These are phyloP conservation scores for Tephrocybe sp. DNA, from an alignment of 768 basidiomycete species.

Conservation along the genomic window DNA sequence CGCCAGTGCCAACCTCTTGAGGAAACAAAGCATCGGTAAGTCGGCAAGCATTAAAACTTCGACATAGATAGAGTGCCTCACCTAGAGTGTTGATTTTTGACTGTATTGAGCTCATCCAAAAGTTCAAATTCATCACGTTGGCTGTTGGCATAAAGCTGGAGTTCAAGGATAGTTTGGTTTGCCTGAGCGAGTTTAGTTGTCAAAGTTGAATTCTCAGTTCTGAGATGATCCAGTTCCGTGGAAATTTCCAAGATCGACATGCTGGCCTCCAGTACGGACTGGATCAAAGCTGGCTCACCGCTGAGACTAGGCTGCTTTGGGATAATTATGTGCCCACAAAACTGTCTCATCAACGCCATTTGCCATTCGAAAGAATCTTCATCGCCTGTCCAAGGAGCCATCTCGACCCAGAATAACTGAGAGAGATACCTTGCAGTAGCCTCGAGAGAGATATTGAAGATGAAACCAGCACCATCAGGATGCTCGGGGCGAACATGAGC, in stretches of 20 bases:
- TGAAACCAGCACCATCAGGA: slow-evolving; percentile 60
- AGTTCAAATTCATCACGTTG: no score
- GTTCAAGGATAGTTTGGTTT: no score
- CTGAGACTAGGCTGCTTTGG: slow-evolving; percentile 26
- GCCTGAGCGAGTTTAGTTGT: background rate
- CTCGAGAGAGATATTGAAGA: slow-evolving; percentile 48
- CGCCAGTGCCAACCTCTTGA: no score
- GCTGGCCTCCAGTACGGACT: slow-evolving; percentile 49
- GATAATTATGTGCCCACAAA: slow-evolving; percentile 57
- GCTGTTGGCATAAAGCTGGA: no score
- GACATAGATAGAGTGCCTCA: no score
- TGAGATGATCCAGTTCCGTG: slow-evolving; percentile 38
- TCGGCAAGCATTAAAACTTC: no score
- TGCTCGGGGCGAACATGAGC: slow-evolving; percentile 64
- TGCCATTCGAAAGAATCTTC: slow-evolving; percentile 50
- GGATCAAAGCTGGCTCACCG: slow-evolving; percentile 20
- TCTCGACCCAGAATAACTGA: slow-evolving; percentile 50
- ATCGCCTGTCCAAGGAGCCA: slow-evolving; percentile 27
- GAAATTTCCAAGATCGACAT: slow-evolving; percentile 44
- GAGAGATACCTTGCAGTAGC: slow-evolving; percentile 43
- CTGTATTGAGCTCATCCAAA: no score
- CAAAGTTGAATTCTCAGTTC: slow-evolving; percentile 24
- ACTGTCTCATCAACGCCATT: slow-evolving; percentile 60
- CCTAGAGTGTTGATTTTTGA: no score
- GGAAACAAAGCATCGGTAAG: no score